Base-by-base conservation (phyloP, 441 rosid genomes). In the Pelargonium australe region DNA sequence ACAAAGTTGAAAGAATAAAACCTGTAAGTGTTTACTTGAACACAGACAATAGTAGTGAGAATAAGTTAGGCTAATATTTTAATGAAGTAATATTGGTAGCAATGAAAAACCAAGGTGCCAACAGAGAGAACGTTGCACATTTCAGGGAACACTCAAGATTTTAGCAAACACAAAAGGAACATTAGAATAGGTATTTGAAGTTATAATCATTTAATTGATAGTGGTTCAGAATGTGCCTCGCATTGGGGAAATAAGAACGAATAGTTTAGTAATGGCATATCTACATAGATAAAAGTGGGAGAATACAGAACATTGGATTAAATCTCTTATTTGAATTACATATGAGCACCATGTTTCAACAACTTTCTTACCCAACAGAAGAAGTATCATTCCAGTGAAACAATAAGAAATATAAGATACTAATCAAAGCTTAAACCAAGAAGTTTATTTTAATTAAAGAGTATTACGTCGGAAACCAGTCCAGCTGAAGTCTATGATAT, bases 401-500 rank as follows among this genome's bases (percentile, higher is more conserved):
- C 58, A 51, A 51, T 51, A 13, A 51, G 58, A 51, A 41, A 23
- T 19, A 16, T 5, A n/a, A 40, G 11, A n/a, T 69, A 61, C 66
- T 25, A 55, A 66, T 20, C 53, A 75, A 75, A 49, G 69, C 68
- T 78, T 44, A 70, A 70, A 69, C 34, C 63, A 61, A 25, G 67
- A 70, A 62, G 17, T 28, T 64, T 45, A 53, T 61, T 17, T 58
- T 63, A 65, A 41, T 64, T 41, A 74, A 53, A 75, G 75, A 72
- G 34, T 31, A 75, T 84, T 90, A 92, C 99, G 81, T 82, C 63
- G 99, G 86, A 71, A 92, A 91, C 99, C 99, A 95, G 82, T 95
- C 98, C 74, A 92, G 89, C 82, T 88, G 97, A 76, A 95, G 95
- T 77, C 88, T 84, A 79, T 92, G 99, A 83, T 95, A 93, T 67